A percentile compares a stretch with the other conserved stretches of the same genome.
Evolutionary conservation across 192 early-diverging fungal genomes (phyloP).

Genomic region (Helicostylum pulchrum): DNA sequence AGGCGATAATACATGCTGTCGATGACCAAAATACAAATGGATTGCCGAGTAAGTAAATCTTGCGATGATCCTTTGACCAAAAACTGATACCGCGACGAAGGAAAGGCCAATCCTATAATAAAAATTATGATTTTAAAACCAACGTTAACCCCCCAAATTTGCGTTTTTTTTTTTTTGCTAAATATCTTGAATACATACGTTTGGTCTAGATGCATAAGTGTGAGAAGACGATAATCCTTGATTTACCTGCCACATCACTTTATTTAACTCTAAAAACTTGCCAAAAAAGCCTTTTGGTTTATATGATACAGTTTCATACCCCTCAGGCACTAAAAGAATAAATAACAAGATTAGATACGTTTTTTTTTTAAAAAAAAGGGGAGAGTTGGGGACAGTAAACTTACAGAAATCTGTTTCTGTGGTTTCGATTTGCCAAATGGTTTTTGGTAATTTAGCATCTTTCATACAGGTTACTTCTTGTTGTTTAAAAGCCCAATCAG

Average conservation of each 20-base stretch:
- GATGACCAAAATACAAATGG: constrained; percentile 87
- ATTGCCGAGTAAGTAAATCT: constrained; percentile 92
- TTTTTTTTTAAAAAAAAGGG: background rate
- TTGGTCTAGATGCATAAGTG: constrained; percentile 91
- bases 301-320: constrained; percentile 59
- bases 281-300: constrained; percentile 72
- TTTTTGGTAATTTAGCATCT: constrained; percentile 62
- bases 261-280: constrained; percentile 89
- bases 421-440: constrained; percentile 80
- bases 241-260: constrained; percentile 91
- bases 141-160: background rate
- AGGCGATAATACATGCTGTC: constrained; percentile 56
- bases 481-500: constrained; percentile 92
- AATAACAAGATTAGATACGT: background rate
- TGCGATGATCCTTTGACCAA: constrained; percentile 70
- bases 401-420: constrained; percentile 49
- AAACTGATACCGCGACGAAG: constrained; percentile 90
- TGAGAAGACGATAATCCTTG: constrained; percentile 86
- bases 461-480: constrained; percentile 97
- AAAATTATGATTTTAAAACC: background rate
- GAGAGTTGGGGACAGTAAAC: background rate
- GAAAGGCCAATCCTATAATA: constrained; percentile 73
- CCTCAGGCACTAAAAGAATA: constrained; percentile 50
- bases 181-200: constrained; percentile 32
- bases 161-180: background rate